Base-by-base conservation (phyloP, 306 rosid species). In the Prunus fruticosa region DNA sequence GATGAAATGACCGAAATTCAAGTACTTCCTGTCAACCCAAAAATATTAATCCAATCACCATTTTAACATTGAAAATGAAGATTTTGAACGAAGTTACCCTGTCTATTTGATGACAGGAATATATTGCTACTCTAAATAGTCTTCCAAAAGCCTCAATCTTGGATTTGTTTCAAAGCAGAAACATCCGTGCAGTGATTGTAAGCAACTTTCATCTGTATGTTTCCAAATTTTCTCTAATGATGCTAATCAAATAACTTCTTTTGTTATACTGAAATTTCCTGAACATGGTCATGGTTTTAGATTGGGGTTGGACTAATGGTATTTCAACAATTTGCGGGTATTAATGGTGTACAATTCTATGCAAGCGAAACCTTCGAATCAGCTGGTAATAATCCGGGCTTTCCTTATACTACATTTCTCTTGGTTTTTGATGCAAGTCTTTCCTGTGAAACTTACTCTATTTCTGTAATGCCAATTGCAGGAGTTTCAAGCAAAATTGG, bases 401-500 rank as follows among this genome's bases (percentile, higher is more conserved):
- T 66, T 22, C 23, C 14, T 38, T n/a, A 1, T 23, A 22, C 25
- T 73, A 60, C 64, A 23, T 72, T 67, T 64, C 54, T 13, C 7
- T 32, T 43, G 19, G 16, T 56, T 19, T 49, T 49, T 56, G 19
- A 14, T 27, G 11, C 12, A 3, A 4, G 10, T 52, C 58, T 67
- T 66, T 58, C 14, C 25, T 56, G 49, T 32, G 18, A 49, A 77
- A 47, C 65, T 72, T 73, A 20, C 43, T n/a, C 47, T 16, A 22
- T 20, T 72, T 60, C 51, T 18, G 23, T 67, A 11, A 61, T 77
- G 53, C 47, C 54, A 71, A 70, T 32, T 64, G 68, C 82, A 93
- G 97, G 96, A 20, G 82, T 88, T 77, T 83, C 91, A 52, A 82
- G 85, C 78, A 86, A 92, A 79, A 64, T 68, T 34, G 94, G 96